Evolutionary conservation across 73 alveolate species (phyloP).

Genomic region (Paramecium octaurelia): DNA sequence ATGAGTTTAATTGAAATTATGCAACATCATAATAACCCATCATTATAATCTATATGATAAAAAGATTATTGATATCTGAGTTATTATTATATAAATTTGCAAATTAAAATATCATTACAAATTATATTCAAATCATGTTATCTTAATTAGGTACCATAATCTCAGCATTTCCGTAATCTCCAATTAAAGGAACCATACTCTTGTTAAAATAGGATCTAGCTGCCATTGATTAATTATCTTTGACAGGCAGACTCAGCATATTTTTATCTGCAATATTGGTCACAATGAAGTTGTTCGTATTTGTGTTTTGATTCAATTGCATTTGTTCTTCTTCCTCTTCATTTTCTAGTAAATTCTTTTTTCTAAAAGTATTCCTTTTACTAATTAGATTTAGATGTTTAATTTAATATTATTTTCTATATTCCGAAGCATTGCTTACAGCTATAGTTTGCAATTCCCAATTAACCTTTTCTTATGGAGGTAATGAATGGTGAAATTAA

Average conservation of each 20-base stretch:
- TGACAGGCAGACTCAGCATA: slow-evolving; percentile 1
- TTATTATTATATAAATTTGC: not conserved
- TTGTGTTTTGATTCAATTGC: not conserved
- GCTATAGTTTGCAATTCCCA: slow-evolving; percentile 26
- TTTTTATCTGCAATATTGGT: slow-evolving; percentile 31
- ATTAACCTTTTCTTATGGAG: not conserved
- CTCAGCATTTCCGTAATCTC: slow-evolving; percentile 44
- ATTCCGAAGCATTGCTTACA: not conserved
- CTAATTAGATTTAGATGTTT: slow-evolving; percentile 4
- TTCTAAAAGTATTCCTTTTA: not conserved
- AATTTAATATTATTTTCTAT: not conserved
- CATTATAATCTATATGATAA: too few relatives aligned
- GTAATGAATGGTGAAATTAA: slow-evolving; percentile 10
- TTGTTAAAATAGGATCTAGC: slow-evolving; percentile 38
- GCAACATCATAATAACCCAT: too few relatives aligned
- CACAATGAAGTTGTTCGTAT: not conserved
- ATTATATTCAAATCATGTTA: slow-evolving; percentile 30
- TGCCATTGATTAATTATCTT: not conserved
- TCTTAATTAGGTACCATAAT: slow-evolving; percentile 1
- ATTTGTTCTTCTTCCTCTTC: slow-evolving; percentile 32
- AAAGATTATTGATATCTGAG: too few relatives aligned
- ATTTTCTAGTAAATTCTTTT: not conserved
- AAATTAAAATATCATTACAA: not conserved
- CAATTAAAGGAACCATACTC: slow-evolving; percentile 24
- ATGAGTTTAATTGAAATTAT: too few relatives aligned